phyloP scores from a whole-genome alignment of 352 stramenopile genomes.

The Phytophthora ohioensis region DNA sequence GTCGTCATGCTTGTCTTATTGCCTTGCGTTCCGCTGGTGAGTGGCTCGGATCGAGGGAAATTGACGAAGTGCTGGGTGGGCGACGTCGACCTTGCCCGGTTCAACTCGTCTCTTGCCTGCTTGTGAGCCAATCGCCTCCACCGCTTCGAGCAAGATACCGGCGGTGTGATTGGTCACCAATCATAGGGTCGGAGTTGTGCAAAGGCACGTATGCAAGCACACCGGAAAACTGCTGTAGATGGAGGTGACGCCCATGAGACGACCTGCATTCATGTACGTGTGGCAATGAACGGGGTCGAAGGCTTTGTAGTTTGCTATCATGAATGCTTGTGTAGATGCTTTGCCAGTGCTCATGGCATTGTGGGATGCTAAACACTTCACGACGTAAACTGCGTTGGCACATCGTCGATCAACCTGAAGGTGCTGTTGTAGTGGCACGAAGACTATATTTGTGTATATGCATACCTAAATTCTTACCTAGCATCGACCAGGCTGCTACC shows the following conservation, averaged over 20 bases:
- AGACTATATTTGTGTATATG: slow-evolving; percentile 24
- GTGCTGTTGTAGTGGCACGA: not conserved
- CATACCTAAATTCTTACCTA: slow-evolving; percentile 24
- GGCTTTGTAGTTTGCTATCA: not conserved
- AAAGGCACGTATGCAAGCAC: not conserved
- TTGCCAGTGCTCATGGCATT: not conserved
- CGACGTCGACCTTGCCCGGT: not conserved
- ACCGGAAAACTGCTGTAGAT: not conserved
- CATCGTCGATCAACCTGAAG: slow-evolving; percentile 2
- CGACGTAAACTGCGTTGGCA: slow-evolving; percentile 8
- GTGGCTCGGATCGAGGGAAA: slow-evolving; percentile 21
- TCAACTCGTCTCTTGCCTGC: slow-evolving; percentile 16
- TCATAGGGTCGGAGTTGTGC: not conserved
- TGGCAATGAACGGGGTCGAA: not conserved
- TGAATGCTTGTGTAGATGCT: not conserved
- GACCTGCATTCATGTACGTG: not conserved
- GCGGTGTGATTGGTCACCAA: slow-evolving; percentile 13
- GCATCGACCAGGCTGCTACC: not conserved
- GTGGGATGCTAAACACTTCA: slow-evolving; percentile 4
- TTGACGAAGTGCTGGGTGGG: slow-evolving; percentile 20
- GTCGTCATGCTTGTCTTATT: slow-evolving; percentile 41
- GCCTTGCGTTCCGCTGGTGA: slow-evolving; percentile 16
- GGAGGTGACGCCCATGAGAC: not conserved
- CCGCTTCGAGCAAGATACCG: slow-evolving; percentile 27
- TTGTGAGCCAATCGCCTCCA: slow-evolving; percentile 23